Conservation (phyloP, 805 yeast species). For the Saturnispora gosingensis region DNA sequence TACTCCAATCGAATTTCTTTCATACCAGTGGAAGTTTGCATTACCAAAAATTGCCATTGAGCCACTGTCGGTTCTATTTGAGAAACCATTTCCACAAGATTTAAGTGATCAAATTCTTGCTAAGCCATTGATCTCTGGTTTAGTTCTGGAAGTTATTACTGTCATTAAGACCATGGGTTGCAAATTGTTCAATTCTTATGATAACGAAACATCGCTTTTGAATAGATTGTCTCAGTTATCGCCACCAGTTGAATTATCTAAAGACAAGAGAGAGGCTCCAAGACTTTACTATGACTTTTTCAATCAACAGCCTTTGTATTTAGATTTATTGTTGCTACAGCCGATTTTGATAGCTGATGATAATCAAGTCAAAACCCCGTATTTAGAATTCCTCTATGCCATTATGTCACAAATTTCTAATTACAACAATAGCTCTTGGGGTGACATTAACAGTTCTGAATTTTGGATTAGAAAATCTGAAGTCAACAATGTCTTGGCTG, state of each 20-base stretch:
- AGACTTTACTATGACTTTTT: conserved; percentile 58
- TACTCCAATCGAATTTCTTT: conserved; percentile 48
- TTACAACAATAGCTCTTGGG: conserved; percentile 1
- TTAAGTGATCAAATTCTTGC: conserved; percentile 65
- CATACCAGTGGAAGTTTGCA: conserved; percentile 81
- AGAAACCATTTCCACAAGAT: conserved; percentile 51
- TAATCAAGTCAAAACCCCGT: conserved; percentile 76
- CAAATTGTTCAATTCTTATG: conserved; percentile 58
- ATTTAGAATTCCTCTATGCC: conserved; percentile 79
- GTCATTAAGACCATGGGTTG: conserved; percentile 73
- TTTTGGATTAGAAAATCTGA: conserved; percentile 20
- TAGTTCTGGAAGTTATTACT: conserved; percentile 63
- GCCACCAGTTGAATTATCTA: conserved; percentile 26
- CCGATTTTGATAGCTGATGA: conserved; percentile 90
- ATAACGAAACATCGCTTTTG: conserved; percentile 52
- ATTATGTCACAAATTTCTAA: conserved; percentile 51
- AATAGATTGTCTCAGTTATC: conserved; percentile 42
- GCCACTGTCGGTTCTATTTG: conserved; percentile 67
- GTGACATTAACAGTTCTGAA: conserved; percentile 2
- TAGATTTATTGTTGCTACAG: conserved; percentile 72
- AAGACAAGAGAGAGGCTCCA: conserved; percentile 40
- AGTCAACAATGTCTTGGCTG: conserved; percentile 17
- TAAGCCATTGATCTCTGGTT: conserved; percentile 75
- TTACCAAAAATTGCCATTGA: conserved; percentile 70
- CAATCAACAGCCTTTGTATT: conserved; percentile 46